Base-by-base conservation (phyloP, 1,139 yeast genomes). In the Saccharomycopsis phalli region DNA sequence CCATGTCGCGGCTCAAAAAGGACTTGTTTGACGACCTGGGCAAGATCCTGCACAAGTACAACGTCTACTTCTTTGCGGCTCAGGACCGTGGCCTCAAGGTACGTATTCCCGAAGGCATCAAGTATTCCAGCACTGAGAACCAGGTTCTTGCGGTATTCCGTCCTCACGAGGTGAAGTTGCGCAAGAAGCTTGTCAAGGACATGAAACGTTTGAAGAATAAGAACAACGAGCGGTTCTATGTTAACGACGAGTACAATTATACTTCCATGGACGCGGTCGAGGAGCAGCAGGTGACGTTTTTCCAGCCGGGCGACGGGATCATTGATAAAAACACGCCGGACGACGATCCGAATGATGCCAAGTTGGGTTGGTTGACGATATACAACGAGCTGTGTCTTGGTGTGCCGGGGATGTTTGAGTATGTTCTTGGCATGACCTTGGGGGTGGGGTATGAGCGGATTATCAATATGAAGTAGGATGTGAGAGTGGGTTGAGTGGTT, bases 321-420 rank as follows among this genome's bases (percentile, higher is more conserved):
- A 59, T 63, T 38, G 61, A 58, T 40, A 54, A 57, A 32, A 62
- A 64, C 40, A 77, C 80, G 0, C 60, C 59, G 6, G 83, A 77
- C 53, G 83, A 76, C 53, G 59, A 68, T 3, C 81, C 82, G 0
- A 74, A 71, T 51, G 75, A 71, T 35, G 67, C 63, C 41, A 76
- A 74, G 49, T 49, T 75, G 29, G 82, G 83, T 1, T 76, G 83
- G 83, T 53, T 76, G 4, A 74, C 82, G 0, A 61, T 76, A 2
- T 75, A 71, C 49, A 80, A 76, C 34, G 73, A 72, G 41, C 26
- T 50, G 37, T 47, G 53, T 21, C 47, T 50, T 38, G 50, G 39
- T 44, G 51, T 30, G 1, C 48, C 45, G 2, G 78, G 78, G 0
- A 65, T 68, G 62, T 76, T 76, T 66, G 79, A 75, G 48, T 50